Base-by-base conservation (phyloP, 768 basidiomycete genomes). In the Russula lepida region DNA sequence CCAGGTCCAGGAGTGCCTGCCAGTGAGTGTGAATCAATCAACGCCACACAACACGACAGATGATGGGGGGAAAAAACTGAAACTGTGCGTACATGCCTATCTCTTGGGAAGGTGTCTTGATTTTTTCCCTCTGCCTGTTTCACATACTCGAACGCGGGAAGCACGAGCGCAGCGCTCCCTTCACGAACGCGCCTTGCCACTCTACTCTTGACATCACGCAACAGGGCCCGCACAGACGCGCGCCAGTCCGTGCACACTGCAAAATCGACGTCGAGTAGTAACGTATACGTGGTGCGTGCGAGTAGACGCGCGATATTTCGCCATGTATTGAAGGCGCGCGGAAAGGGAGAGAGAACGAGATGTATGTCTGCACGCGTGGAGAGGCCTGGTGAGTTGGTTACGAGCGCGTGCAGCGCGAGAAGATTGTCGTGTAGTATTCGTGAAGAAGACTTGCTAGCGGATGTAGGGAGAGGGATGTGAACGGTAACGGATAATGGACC, bases 231-330 rank as follows among this genome's bases (percentile, higher is more conserved):
- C 63, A 91, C 74, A 9, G 81, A 76, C 30, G 73, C 69, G 59
- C 87, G 79, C 71, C 92, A 89, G 74, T 90, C 84, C 50, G 92
- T 92, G 71, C 91, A 92, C 12, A 89, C 72, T 33, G 81, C 85
- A 71, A 95, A 93, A 71, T 94, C 92, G 63, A 94, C 86, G 70
- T 95, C 93, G 54, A 94, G 83, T 85, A 93, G 88, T 84, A 94
- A 88, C 59, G 93, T 81, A 66, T 83, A 90, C 64, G 88, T 82
- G 8, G 92, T 92, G 15, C 89, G 81, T 4, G 91, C 86, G 68
- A 92, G 90, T 54, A 91, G 76, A 44, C 92, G 83, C 3, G 92
- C 92, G 46, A 85, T 81, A 70, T 94, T 94, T 35, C 92, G 80
- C 89, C 91, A 94, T 25, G 88, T 84, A 72, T 95, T 95, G 77